phyloP scores from a whole-genome alignment of 2,329 filamentous ascomycete species.

The Curvularia lunata region DNA sequence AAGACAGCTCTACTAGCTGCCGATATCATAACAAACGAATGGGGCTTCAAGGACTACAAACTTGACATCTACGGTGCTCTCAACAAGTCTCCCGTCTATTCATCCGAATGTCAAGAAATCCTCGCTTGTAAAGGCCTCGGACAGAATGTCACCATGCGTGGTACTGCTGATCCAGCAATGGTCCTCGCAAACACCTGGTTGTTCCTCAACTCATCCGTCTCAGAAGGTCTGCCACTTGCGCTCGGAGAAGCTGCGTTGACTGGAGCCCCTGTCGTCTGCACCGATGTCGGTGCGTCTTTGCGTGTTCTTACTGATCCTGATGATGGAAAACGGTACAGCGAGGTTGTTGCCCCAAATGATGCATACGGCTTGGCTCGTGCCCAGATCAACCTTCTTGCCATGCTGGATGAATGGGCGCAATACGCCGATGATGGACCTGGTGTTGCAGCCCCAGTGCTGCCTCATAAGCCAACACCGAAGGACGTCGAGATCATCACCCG shows the following conservation, averaged over 20 bases:
- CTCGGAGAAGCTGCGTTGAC: constrained; percentile 65
- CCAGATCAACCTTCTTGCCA: constrained; percentile 66
- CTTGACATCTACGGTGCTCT: constrained; percentile 69
- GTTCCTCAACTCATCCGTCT: constrained; percentile 63
- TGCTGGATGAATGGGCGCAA: constrained; percentile 66
- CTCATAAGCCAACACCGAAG: constrained; percentile 56
- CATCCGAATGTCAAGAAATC: constrained; percentile 64
- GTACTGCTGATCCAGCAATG: constrained; percentile 61
- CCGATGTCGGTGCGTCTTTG: constrained; percentile 63
- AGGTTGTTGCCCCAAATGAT: constrained; percentile 70
- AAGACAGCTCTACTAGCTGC: constrained; percentile 69
- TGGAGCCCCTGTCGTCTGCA: constrained; percentile 63
- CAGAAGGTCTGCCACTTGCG: constrained; percentile 63
- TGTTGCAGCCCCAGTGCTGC: constrained; percentile 51
- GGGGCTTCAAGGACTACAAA: constrained; percentile 69
- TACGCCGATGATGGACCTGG: constrained; percentile 61
- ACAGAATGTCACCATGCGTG: constrained; percentile 59
- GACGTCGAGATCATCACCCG: constrained; percentile 62
- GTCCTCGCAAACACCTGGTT: constrained; percentile 53
- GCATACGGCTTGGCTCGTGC: constrained; percentile 65
- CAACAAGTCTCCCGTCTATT: constrained; percentile 67
- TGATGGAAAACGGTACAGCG: constrained; percentile 59
- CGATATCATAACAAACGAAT: constrained; percentile 70
- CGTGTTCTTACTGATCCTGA: constrained; percentile 63
- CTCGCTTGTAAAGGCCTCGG: constrained; percentile 63